Base-by-base conservation (phyloP, 2,329 filamentous ascomycete species). In the Penicillium sp. region DNA sequence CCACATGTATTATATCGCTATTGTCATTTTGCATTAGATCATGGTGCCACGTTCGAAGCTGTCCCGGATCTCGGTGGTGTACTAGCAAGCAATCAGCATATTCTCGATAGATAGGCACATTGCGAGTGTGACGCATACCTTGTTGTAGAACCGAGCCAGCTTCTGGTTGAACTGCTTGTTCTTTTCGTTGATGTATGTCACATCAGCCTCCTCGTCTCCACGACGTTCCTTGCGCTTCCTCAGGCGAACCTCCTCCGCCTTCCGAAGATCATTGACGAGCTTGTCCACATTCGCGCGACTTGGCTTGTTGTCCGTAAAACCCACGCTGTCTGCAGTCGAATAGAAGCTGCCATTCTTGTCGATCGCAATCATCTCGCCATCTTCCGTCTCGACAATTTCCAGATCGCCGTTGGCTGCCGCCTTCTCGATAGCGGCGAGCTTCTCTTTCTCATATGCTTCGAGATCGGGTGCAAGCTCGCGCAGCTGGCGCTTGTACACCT, bases 101-200 rank as follows among this genome's bases (percentile, higher is more conserved):
- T 37, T 25, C 45, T 10, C 57, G n/a, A 17, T 0, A n/a, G 15
- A 31, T 35, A 41, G 12, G 3, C 11, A 20, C 48, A 17, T 31
- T 1, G 28, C 22, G 25, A 17, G 7, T n/a, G 25, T 20, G 45
- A 70, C 10, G 17, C 78, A 62, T 77, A 84, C 82, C 79, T 96
- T 96, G 81, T 99, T 95, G 79, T 99, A 99, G 81, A 98, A 99
- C 67, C 95, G 84, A 55, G 90, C 84, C 76, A 99, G 82, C 81
- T 99, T 98, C 81, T 96, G 88, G 86, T 99, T 99, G 82, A 99
- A 99, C 83, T 97, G 92, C 84, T 98, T 98, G 84, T 99, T 99
- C 89, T 99, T 97, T 80, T 97, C 92, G 80, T 99, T 99, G 85
- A 99, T 99, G 79, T 96, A 98, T 7, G 94, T 98, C 69, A 98